Conservation (phyloP, 495 filamentous ascomycete species). For the Penicillium silybi region DNA sequence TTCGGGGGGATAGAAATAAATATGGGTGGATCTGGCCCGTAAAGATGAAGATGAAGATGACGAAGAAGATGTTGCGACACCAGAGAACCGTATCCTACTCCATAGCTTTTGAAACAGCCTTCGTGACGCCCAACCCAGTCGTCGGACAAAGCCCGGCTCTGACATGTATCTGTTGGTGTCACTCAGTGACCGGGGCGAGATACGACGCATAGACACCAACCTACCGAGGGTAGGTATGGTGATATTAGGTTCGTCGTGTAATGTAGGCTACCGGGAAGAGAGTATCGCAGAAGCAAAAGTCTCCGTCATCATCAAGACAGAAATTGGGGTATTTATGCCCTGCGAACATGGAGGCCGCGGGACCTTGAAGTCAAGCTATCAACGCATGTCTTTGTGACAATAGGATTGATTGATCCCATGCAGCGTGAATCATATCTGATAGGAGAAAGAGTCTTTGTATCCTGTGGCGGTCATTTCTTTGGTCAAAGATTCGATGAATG, state of each 20-base stretch:
- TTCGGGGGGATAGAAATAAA: too few species aligned
- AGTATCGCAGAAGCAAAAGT: not conserved
- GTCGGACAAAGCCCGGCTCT: not conserved
- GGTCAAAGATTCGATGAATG: not conserved
- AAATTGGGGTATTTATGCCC: not conserved
- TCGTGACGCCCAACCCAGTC: not conserved
- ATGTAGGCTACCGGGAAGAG: not conserved
- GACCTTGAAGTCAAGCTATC: not conserved
- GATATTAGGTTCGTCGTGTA: not conserved
- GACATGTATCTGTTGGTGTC: not conserved
- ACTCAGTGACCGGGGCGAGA: not conserved
- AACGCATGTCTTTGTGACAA: not conserved
- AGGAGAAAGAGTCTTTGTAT: too few species aligned
- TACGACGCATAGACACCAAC: not conserved
- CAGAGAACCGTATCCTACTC: not conserved
- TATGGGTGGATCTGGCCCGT: too few species aligned
- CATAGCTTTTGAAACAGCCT: not conserved
- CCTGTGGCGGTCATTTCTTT: not conserved
- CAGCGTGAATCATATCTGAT: not conserved
- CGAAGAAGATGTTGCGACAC: not conserved
- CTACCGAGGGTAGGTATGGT: not conserved
- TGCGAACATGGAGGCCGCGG: too few species aligned
- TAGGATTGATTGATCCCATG: not conserved
- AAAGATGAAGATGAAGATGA: not conserved
- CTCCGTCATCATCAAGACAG: not conserved